Base-by-base conservation (phyloP, 768 basidiomycete genomes). In the Leccinum olivaceopallidum region DNA sequence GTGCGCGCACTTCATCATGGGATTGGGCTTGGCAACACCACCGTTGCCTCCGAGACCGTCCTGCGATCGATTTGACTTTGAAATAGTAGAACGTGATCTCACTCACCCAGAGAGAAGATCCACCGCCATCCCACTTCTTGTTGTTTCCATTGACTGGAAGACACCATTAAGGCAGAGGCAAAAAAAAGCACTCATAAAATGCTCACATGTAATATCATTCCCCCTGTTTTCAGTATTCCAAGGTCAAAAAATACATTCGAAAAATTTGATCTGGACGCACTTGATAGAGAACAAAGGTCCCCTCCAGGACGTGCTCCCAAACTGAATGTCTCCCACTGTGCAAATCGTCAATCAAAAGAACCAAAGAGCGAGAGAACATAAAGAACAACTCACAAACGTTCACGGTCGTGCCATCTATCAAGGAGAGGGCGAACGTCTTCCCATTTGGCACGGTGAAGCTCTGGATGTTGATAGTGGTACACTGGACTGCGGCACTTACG, bases 381-480 rank as follows among this genome's bases (percentile, higher is more conserved):
- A n/a, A 18, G 5, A 9, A 12, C 2, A 47, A 47, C 83, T 67
- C 63, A 86, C 85, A 71, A 72, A 88, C 71, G 53, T 82, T 86
- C 60, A 89, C 87, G 5, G 78, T 85, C 2, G 85, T 81, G 6
- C 82, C 82, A 26, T 71, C 64, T 44, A 75, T 60, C 36, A 88
- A 75, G 20, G 70, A 63, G 32, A 88, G 77, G 16, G 73, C 76
- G 66, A 88, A 78, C 0, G 76, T 79, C 71, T 80, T 54, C 14
- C 84, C 85, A 36, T 77, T 81, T 13, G 85, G 81, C 37, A 86
- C 85, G 8, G 81, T 83, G 71, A 87, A 85, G 10, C 72, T 62
- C 47, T 83, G 77, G 67, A 87, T 80, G 63, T 81, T 82, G 57
- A 88, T 81, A 4, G 82, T 84, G 2, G 78, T 82, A 69, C 87